phyloP scores from a whole-genome alignment of 2,329 filamentous ascomycete species.

The Ophiocordyceps unilateralis region DNA sequence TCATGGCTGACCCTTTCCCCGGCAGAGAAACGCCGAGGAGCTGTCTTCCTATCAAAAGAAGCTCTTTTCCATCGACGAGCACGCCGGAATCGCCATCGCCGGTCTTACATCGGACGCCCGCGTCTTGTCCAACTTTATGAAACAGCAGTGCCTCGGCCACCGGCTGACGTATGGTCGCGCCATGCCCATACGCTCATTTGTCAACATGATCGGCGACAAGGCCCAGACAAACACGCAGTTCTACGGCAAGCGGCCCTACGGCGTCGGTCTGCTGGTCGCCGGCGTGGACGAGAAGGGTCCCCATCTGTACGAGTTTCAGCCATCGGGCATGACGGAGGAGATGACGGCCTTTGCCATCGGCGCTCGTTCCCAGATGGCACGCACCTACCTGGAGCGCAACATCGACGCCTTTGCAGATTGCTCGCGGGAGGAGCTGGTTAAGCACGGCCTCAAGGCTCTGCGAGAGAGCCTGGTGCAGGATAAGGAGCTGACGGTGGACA shows the following conservation, averaged over 20 bases:
- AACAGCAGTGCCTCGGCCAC: conserved; percentile 91
- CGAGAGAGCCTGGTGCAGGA: conserved; percentile 95
- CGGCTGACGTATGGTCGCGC: conserved; percentile 91
- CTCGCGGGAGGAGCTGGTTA: conserved; percentile 70
- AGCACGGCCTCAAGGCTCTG: conserved; percentile 75
- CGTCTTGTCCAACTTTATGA: conserved; percentile 99
- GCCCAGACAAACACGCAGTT: conserved; percentile 96
- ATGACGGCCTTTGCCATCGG: conserved; percentile 95
- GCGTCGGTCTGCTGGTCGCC: conserved; percentile 80
- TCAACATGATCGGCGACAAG: conserved; percentile 84
- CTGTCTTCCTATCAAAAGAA: conserved; percentile 99
- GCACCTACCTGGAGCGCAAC: conserved; percentile 90
- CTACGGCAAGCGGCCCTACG: conserved; percentile 91
- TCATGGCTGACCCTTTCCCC: not conserved
- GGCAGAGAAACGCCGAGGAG: conserved; percentile 92
- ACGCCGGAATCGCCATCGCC: conserved; percentile 88
- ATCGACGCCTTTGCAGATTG: conserved; percentile 65
- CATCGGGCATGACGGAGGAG: conserved; percentile 88
- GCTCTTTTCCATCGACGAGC: conserved; percentile 89
- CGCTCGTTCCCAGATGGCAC: conserved; percentile 88
- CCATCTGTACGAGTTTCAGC: conserved; percentile 97
- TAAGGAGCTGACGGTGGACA: conserved; percentile 92
- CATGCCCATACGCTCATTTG: conserved; percentile 78
- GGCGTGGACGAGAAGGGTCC: conserved; percentile 89
- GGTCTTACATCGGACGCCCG: conserved; percentile 94